Conservation (phyloP, 768 basidiomycete genomes). For the Panaeolus papilionaceus region DNA sequence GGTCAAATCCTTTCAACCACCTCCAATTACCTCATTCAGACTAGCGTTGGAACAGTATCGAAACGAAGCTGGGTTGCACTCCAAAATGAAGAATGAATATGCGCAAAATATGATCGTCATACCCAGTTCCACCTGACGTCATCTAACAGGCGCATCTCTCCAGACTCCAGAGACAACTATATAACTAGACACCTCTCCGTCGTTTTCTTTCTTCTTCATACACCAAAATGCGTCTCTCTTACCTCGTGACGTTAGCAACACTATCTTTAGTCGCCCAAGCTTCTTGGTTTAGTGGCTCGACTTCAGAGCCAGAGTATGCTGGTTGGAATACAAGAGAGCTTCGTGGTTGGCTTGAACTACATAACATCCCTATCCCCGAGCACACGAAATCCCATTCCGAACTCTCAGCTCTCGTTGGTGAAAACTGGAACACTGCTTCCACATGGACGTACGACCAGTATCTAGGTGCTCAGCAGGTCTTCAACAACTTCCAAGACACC, state of each 20-base stretch:
- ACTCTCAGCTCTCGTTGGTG: constrained; percentile 54
- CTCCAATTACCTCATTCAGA: neutral
- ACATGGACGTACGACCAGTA: constrained; percentile 73
- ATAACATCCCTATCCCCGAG: constrained; percentile 63
- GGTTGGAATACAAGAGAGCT: constrained; percentile 73
- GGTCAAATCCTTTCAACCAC: neutral
- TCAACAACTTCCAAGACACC: constrained; percentile 61
- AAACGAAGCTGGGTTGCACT: neutral
- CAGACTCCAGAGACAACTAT: constrained; percentile 26
- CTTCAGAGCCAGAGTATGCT: constrained; percentile 39
- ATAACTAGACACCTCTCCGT: constrained; percentile 22
- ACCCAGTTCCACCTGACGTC: constrained; percentile 28
- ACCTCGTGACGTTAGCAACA: constrained; percentile 29
- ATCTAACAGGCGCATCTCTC: constrained; percentile 11
- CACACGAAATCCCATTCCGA: constrained; percentile 47
- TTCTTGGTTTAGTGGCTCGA: constrained; percentile 56
- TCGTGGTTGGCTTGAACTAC: constrained; percentile 70
- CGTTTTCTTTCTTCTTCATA: constrained; percentile 13
- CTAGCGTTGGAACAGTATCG: neutral
- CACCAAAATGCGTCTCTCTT: constrained; percentile 30
- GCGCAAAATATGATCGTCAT: constrained; percentile 19
- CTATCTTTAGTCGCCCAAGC: constrained; percentile 47
- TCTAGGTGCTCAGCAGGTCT: constrained; percentile 64
- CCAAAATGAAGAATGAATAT: neutral
- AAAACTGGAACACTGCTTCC: constrained; percentile 63